phyloP scores from a whole-genome alignment of 2,329 filamentous ascomycete genomes.

The Rhexocercosporidium sp. region DNA sequence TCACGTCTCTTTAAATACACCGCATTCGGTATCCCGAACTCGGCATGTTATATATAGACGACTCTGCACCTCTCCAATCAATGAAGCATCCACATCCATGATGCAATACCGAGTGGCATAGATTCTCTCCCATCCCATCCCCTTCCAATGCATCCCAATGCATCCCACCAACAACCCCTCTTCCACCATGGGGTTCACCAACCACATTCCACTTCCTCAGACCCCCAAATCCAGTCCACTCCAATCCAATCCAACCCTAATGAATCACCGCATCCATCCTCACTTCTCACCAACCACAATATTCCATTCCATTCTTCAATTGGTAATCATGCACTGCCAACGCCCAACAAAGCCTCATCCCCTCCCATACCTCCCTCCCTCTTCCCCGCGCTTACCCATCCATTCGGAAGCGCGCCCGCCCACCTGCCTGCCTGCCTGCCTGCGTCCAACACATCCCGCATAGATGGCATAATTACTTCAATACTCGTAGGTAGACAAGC shows the following conservation, averaged over 20 bases:
- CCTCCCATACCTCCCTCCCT: no score
- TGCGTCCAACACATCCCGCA: background rate
- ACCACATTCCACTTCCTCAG: no score
- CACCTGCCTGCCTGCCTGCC: background rate
- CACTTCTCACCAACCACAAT: no score
- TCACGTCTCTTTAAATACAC: background rate
- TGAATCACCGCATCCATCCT: no score
- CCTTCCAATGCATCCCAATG: background rate
- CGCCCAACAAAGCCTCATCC: background rate
- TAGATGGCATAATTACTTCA: background rate
- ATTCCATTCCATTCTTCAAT: no score
- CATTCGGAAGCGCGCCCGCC: slow-evolving; percentile 1
- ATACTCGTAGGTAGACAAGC: no score
- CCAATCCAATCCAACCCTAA: no score
- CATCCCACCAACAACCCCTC: no score
- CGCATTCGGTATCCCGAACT: background rate
- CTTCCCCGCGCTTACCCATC: background rate
- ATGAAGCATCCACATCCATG: background rate
- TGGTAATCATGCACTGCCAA: background rate
- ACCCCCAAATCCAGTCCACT: no score
- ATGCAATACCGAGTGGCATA: background rate
- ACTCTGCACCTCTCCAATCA: background rate
- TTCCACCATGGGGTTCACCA: no score
- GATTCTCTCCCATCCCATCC: background rate
- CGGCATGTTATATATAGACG: background rate